phyloP scores from a whole-genome alignment of 306 rosid genomes.

The Mimosa pudica region DNA sequence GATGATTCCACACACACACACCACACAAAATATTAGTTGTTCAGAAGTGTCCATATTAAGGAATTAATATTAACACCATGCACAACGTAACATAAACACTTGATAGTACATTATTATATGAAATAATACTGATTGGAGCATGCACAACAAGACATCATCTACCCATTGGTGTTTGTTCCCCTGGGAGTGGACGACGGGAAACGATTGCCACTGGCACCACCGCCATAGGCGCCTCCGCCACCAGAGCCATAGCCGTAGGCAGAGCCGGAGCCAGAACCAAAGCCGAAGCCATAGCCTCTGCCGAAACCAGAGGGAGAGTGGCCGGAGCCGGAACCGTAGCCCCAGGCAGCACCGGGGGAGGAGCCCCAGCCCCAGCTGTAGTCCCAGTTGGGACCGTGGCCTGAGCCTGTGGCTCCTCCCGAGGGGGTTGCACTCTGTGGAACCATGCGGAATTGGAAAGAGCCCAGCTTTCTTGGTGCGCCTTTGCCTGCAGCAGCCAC shows the following conservation, averaged over 20 bases:
- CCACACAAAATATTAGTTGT: background rate
- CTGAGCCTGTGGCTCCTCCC: slow-evolving; percentile 71
- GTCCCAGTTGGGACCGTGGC: slow-evolving; percentile 73
- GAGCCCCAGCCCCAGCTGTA: slow-evolving; percentile 93
- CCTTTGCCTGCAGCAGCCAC: slow-evolving; percentile 2
- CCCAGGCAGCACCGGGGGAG: slow-evolving; percentile 65
- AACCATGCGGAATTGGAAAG: slow-evolving; percentile 31
- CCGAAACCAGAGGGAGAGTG: slow-evolving; percentile 61
- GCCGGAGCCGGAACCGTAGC: slow-evolving; percentile 85
- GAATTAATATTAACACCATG: background rate
- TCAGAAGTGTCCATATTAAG: background rate
- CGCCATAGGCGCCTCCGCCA: background rate
- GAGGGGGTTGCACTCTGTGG: slow-evolving; percentile 47
- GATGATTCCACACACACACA: background rate
- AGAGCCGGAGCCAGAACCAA: slow-evolving; percentile 52
- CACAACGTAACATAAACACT: background rate
- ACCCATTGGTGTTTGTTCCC: slow-evolving; percentile 43
- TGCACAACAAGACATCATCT: background rate
- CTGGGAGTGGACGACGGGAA: slow-evolving; percentile 20
- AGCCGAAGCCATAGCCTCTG: slow-evolving; percentile 65
- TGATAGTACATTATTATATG: background rate
- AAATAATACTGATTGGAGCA: background rate
- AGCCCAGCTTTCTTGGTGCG: slow-evolving; percentile 30
- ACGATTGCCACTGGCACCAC: background rate
- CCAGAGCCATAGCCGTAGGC: slow-evolving; percentile 45